Conservation (phyloP, 768 basidiomycete species). For the Termitomyces bulborhizus region DNA sequence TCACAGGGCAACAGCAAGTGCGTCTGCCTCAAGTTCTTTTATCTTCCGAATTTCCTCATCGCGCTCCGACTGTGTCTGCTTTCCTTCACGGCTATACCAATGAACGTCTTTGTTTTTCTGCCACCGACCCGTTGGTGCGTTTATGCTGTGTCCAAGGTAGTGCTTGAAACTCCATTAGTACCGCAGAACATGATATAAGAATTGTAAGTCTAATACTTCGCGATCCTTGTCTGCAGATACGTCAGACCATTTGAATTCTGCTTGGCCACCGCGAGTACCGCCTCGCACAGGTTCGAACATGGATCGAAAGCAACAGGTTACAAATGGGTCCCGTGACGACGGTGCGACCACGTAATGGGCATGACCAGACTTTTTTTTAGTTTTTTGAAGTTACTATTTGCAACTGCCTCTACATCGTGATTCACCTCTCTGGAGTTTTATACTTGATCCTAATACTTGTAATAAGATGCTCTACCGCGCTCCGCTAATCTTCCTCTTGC, state of each 20-base stretch:
- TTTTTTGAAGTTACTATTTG: too few species aligned
- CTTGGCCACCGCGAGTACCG: slow-evolving; percentile 88
- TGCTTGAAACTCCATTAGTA: slow-evolving; percentile 34
- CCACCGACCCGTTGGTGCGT: slow-evolving; percentile 94
- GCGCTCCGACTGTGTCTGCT: slow-evolving; percentile 37
- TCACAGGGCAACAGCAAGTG: slow-evolving; percentile 73
- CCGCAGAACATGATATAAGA: background rate
- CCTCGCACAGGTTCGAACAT: slow-evolving; percentile 87
- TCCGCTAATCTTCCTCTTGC: too few species aligned
- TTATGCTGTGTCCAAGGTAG: slow-evolving; percentile 92
- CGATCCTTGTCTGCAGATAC: slow-evolving; percentile 90
- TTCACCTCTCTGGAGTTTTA: too few species aligned
- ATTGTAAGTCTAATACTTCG: slow-evolving; percentile 45
- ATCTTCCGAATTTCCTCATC: slow-evolving; percentile 72
- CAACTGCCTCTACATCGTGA: too few species aligned
- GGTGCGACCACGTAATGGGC: too few species aligned
- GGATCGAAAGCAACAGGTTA: background rate
- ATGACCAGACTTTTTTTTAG: too few species aligned
- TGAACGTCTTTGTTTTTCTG: slow-evolving; percentile 97
- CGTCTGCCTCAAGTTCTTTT: slow-evolving; percentile 89
- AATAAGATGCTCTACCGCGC: too few species aligned
- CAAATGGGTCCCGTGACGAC: too few species aligned
- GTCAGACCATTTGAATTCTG: slow-evolving; percentile 88
- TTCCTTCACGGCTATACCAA: slow-evolving; percentile 79
- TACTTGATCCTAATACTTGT: too few species aligned